Evolutionary conservation across 352 stramenopile species (phyloP), one percentile per base, ranked within the genome.

Genomic region (Globisporangium perplexum): DNA sequence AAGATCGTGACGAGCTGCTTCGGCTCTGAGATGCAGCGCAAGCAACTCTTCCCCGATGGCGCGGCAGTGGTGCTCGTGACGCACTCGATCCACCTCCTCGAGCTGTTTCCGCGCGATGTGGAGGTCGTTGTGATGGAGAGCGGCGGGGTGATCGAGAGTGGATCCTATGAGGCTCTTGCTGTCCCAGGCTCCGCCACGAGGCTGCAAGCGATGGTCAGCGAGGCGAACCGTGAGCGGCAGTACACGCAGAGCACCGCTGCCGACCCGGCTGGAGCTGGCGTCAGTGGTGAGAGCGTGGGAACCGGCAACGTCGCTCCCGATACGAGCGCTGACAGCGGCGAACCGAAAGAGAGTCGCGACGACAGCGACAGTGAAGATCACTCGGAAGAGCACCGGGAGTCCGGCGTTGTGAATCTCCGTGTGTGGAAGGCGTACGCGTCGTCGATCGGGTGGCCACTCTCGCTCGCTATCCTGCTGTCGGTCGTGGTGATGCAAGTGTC

Each of bases 401-500:
- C 60, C 38, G 81, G 83, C 6, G 52, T 63, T 1, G 72, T 95
- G 14, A 55, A 70, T 5, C 68, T 68, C 44, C 55, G 72, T 23
- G 73, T 92, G 30, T 94, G 83, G 81, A 72, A 62, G 48, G 60
- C 59, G 1, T 95, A 95, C 38, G 71, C 68, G 0, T 20, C 55
- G 5, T 60, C 72, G 14, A 71, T 95, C 23, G 81, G 83, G 3
- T 76, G 61, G 62, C 39, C 48, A 0, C 54, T 91, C 12, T 64
- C 81, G 10, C 36, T 74, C 23, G 43, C 64, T 10, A 81, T 91
- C 26, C n/a, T 88, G 4, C 6, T 88, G 11, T 52, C 73, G 4
- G 55, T 92, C 1, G 56, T 64, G 15, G 49, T 74, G 20, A 95
- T 96, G 84, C 87, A 97, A 58, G 47, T 77, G 6, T 88, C 80